These are phyloP conservation scores for Alternaria ventricosa DNA, from an alignment of 2,329 filamentous ascomycete species.

Conservation along the genomic window DNA sequence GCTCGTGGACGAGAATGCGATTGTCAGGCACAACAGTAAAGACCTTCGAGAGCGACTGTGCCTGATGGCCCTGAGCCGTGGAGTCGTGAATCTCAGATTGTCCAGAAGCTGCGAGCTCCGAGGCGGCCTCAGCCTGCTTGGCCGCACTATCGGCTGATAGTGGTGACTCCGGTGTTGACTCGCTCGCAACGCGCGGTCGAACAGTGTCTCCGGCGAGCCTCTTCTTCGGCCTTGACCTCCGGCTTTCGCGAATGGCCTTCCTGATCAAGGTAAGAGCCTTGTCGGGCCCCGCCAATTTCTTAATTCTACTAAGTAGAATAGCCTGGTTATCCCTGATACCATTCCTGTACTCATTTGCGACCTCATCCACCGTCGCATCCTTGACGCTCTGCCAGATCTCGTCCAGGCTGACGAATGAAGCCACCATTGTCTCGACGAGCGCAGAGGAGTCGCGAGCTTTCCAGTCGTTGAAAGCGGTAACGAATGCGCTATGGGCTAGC, in stretches of 20 bases:
- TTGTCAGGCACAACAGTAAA: slow-evolving; percentile 73
- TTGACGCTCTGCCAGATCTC: slow-evolving; percentile 85
- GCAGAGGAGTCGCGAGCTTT: slow-evolving; percentile 80
- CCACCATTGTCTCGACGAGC: slow-evolving; percentile 82
- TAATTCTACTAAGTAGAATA: slow-evolving; percentile 79
- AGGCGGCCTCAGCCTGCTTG: slow-evolving; percentile 43
- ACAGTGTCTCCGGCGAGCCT: slow-evolving; percentile 70
- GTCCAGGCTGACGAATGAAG: slow-evolving; percentile 83
- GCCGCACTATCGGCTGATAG: slow-evolving; percentile 43
- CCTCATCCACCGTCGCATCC: slow-evolving; percentile 74
- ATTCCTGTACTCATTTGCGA: slow-evolving; percentile 76
- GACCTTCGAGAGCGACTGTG: slow-evolving; percentile 58
- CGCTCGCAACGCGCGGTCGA: slow-evolving; percentile 69
- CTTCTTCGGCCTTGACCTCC: slow-evolving; percentile 68
- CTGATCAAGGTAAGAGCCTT: slow-evolving; percentile 75
- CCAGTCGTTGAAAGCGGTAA: slow-evolving; percentile 82
- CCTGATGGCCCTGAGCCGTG: slow-evolving; percentile 40
- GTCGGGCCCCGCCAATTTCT: slow-evolving; percentile 75
- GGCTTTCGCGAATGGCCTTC: slow-evolving; percentile 74
- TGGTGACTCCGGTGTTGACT: slow-evolving; percentile 35
- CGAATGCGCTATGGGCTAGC: slow-evolving; percentile 74
- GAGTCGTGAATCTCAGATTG: slow-evolving; percentile 12
- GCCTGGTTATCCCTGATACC: slow-evolving; percentile 83
- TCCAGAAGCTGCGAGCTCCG: slow-evolving; percentile 37
- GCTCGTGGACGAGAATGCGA: slow-evolving; percentile 76